These are phyloP conservation scores for Botrytis fabae DNA, from an alignment of 2,329 filamentous ascomycete genomes.

Conservation along the genomic window DNA sequence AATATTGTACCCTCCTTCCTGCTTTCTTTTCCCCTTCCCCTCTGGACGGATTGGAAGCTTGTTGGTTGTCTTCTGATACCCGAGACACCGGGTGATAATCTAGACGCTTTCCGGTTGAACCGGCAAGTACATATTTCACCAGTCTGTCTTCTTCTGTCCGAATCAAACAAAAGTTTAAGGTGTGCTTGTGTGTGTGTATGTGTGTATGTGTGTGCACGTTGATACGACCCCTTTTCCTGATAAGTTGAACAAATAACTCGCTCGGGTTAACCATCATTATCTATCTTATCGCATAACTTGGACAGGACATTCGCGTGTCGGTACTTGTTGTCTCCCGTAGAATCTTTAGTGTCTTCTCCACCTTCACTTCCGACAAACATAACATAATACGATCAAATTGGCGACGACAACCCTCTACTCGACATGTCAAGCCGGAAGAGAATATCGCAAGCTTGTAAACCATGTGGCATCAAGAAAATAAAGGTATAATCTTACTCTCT, in stretches of 20 bases:
- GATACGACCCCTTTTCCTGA: not conserved
- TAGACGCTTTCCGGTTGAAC: slow-evolving; percentile 6
- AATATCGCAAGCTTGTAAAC: slow-evolving; percentile 38
- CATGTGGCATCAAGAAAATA: slow-evolving; percentile 37
- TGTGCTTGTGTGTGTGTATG: not conserved
- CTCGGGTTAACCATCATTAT: not conserved
- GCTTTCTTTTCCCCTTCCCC: not conserved
- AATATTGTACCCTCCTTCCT: not conserved
- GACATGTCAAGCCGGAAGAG: slow-evolving; percentile 31
- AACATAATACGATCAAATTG: not conserved
- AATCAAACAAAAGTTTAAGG: not conserved
- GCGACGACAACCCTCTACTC: not conserved
- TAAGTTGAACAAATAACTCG: not conserved
- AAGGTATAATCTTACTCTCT: slow-evolving; percentile 29
- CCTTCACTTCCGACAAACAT: not conserved
- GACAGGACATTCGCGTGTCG: not conserved
- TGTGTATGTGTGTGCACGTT: not conserved
- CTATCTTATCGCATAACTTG: not conserved
- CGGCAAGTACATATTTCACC: not conserved
- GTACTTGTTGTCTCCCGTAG: slow-evolving; percentile 15
- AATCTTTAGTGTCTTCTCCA: not conserved
- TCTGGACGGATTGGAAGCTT: not conserved
- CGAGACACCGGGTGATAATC: slow-evolving; percentile 5
- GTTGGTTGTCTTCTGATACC: not conserved
- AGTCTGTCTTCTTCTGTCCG: not conserved